Evolutionary conservation across 2,329 filamentous ascomycete genomes (phyloP).

Genomic region (Talaromyces albobiverticillius): DNA sequence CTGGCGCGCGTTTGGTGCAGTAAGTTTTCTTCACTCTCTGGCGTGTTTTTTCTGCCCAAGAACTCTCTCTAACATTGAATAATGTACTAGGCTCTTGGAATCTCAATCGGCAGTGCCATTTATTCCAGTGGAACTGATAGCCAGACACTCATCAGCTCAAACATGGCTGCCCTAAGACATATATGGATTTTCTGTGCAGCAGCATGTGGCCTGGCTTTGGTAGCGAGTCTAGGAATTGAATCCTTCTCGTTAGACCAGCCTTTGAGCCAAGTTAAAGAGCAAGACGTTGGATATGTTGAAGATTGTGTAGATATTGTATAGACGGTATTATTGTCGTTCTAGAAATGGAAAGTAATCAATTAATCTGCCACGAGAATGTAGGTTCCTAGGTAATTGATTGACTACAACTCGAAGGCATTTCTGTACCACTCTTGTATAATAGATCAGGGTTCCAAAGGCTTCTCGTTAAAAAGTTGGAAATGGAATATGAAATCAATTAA

Average conservation of each 20-base stretch:
- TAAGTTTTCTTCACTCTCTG: too few species aligned
- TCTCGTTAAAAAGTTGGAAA: too few species aligned
- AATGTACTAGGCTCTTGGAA: constrained; percentile 49
- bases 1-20: constrained; percentile 61
- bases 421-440: too few species aligned
- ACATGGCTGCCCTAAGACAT: background rate
- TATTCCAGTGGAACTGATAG: constrained; percentile 27
- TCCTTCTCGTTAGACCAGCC: background rate
- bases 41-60: background rate
- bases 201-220: background rate
- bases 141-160: background rate
- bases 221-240: background rate
- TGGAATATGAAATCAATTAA: too few species aligned
- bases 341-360: too few species aligned
- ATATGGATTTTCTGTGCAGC: background rate
- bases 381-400: too few species aligned
- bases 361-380: too few species aligned
- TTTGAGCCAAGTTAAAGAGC: background rate
- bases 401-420: too few species aligned
- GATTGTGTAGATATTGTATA: background rate
- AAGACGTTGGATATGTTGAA: background rate
- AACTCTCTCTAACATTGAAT: background rate
- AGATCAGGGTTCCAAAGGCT: too few species aligned
- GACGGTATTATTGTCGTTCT: too few species aligned
- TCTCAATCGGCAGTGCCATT: constrained; percentile 64